Evolutionary conservation across 345 rosid genomes (phyloP).

Genomic region (Populus tremula): DNA sequence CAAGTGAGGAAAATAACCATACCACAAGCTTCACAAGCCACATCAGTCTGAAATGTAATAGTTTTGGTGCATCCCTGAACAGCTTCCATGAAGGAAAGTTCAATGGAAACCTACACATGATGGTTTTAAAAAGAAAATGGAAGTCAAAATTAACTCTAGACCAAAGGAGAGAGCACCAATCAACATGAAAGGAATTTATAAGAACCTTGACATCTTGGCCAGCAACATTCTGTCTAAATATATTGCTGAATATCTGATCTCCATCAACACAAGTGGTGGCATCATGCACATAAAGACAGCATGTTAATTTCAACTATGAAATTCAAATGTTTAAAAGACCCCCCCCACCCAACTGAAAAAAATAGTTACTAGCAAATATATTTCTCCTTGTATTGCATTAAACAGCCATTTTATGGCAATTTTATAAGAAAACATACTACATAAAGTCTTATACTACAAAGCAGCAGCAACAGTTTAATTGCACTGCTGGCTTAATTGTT

Average conservation of each 20-base stretch:
- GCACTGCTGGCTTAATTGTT: neutral
- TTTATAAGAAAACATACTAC: neutral
- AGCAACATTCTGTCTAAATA: conserved; percentile 60
- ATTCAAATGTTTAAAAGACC: neutral
- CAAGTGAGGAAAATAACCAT: conserved; percentile 22
- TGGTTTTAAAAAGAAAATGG: conserved; percentile 6
- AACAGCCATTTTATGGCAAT: neutral
- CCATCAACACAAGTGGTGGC: conserved; percentile 13
- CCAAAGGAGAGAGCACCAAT: conserved; percentile 9
- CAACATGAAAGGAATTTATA: conserved; percentile 5
- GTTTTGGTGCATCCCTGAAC: conserved; percentile 93
- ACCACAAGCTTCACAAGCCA: conserved; percentile 92
- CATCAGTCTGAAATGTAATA: conserved; percentile 73
- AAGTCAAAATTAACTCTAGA: conserved; percentile 7
- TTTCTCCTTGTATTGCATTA: neutral
- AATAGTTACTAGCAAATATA: neutral
- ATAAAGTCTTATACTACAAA: neutral
- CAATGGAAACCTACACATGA: conserved; percentile 62
- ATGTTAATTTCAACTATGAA: neutral
- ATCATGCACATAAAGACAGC: conserved; percentile 10
- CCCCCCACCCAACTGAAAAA: neutral
- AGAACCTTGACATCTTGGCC: conserved; percentile 93
- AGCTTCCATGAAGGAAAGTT: conserved; percentile 99
- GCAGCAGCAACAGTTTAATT: neutral
- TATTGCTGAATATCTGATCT: conserved; percentile 52